Conservation (phyloP, 768 basidiomycete genomes). For the Psilocybe azurescens region DNA sequence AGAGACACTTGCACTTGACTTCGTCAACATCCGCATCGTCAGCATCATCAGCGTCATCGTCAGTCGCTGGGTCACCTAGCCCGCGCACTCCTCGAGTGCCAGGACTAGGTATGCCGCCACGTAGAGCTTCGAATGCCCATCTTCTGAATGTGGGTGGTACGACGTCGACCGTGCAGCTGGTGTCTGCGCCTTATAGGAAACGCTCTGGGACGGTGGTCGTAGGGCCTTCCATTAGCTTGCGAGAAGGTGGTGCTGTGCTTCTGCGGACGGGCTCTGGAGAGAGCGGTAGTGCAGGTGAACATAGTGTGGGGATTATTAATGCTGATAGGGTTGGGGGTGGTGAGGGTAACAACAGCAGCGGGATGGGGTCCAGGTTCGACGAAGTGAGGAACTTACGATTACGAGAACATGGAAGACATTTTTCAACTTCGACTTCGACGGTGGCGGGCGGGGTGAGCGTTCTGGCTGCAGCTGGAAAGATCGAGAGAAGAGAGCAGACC, state of each 20-base stretch:
- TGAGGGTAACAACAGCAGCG: constrained; percentile 39
- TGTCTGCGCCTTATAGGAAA: constrained; percentile 28
- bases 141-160: no score
- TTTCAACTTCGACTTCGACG: no score
- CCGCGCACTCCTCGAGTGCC: background rate
- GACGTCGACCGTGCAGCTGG: constrained; percentile 13
- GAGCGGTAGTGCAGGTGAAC: background rate
- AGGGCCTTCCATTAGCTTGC: background rate
- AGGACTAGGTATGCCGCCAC: constrained; percentile 14
- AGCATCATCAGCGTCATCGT: no score
- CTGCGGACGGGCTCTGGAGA: background rate
- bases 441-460: no score
- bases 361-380: background rate
- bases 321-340: constrained; percentile 29
- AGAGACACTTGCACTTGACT: no score
- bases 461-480: no score
- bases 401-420: no score
- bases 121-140: constrained; percentile 27
- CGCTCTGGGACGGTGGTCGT: constrained; percentile 38
- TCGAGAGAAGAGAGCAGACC: no score
- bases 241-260: background rate
- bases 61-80: background rate
- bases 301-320: no score
- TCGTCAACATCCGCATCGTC: no score
- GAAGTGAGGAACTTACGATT: no score